Evolutionary conservation across 805 yeast species (phyloP), one percentile per base, ranked within the genome.

Genomic region (Candida odintsovae): DNA sequence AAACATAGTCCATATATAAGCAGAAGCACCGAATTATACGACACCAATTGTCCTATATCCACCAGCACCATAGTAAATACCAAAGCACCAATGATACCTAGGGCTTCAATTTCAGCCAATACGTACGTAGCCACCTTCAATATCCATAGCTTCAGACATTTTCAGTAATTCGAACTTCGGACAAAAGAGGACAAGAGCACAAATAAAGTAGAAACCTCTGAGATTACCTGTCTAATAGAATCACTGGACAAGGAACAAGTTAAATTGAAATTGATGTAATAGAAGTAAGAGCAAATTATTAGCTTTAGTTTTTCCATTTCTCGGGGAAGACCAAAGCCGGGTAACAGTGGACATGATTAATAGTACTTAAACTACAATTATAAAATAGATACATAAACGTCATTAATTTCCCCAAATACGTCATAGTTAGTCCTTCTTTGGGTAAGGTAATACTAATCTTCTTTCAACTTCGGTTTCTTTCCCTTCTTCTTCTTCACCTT

Each of bases 401-500:
- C 19, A 22, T 21, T 25, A 21, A 25, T 6, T 6, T 23, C 25
- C 25, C n/a, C n/a, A n/a, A n/a, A n/a, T n/a, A n/a, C n/a, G n/a
- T n/a, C 4, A 25, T 48, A 40, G n/a, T 52, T 58, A 13, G 36
- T 33, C 36, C 36, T 10, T 33, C 20, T 57, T 62, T 8, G 92
- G 92, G 53, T 72, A 82, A 10, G 94, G 90, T 41, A 94, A 70
- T 4, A 94, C 99, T 46, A 86, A 72, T 45, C 90, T 70, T 55
- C 97, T 73, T 45, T 82, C 87, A 5, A 94, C 97, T 57, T 90
- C 96, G 0, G 97, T 94, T 62, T 92, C 97, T 62, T 92, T 94
- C 40, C 87, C 90, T 0, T 82, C 95, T 58, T 94, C 99, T 62
- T 94, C 99, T 63, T 94, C 99, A 10, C 98, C 99, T 54, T 92